A percentile compares a stretch with the other conserved stretches of the same genome.
Evolutionary conservation across 1,284 basidiomycete species (phyloP).

Genomic region (Heterobasidion irregulare): DNA sequence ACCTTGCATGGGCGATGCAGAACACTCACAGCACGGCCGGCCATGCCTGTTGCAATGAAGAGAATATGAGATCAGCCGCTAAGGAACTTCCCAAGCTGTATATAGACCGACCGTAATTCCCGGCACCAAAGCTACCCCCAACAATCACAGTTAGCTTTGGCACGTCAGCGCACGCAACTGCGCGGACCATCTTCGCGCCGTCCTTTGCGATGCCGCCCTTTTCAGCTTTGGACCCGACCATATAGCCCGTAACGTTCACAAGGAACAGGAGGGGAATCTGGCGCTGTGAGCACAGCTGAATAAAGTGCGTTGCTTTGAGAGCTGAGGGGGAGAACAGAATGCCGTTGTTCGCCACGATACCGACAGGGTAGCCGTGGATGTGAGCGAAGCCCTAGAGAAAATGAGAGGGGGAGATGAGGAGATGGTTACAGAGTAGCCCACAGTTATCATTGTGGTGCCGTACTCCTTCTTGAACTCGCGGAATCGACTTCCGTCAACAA

Average conservation of each 20-base stretch:
- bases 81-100: slow-evolving; percentile 5
- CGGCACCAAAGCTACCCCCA: slow-evolving; percentile 93
- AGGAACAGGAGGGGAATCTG: slow-evolving; percentile 87
- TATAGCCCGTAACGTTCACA: slow-evolving; percentile 91
- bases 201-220: slow-evolving; percentile 95
- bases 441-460: slow-evolving; percentile 84
- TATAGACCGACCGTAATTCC: slow-evolving; percentile 75
- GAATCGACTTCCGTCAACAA: slow-evolving; percentile 89
- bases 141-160: slow-evolving; percentile 92
- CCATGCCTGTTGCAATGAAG: slow-evolving; percentile 54
- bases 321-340: slow-evolving; percentile 92
- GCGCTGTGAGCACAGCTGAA: slow-evolving; percentile 89
- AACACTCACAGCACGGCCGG: slow-evolving; percentile 68
- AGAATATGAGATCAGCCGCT: slow-evolving; percentile 1
- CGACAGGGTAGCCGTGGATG: slow-evolving; percentile 83
- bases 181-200: slow-evolving; percentile 96
- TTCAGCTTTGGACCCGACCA: slow-evolving; percentile 94
- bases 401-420: background rate
- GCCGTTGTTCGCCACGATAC: slow-evolving; percentile 91
- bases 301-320: slow-evolving; percentile 91
- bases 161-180: slow-evolving; percentile 90
- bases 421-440: slow-evolving; percentile 24
- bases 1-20: slow-evolving; percentile 8
- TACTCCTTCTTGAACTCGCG: slow-evolving; percentile 96
- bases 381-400: slow-evolving; percentile 73